Evolutionary conservation across 129 eudicot species (phyloP).

Genomic region (Apium graveolens): DNA sequence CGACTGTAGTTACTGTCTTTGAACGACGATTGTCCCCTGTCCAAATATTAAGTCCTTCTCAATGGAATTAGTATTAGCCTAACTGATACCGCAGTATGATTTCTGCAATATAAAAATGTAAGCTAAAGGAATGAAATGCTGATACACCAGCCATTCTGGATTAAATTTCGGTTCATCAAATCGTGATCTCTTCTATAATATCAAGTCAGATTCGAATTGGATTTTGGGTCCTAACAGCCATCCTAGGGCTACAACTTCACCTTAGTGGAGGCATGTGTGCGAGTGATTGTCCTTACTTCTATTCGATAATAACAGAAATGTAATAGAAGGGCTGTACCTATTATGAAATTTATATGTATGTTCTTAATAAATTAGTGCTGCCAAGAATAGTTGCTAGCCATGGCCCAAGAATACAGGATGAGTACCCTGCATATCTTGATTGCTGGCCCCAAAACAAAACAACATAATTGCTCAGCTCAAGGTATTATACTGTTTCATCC

Average conservation of each 20-base stretch:
- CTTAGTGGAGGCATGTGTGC: not conserved
- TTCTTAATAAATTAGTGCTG: not conserved
- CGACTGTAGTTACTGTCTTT: not conserved
- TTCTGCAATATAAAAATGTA: not conserved
- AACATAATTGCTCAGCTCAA: not conserved
- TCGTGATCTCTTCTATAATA: not conserved
- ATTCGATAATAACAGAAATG: not conserved
- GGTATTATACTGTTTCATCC: not conserved
- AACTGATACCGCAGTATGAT: not conserved
- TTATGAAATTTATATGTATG: not conserved
- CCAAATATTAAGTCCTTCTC: constrained; percentile 1
- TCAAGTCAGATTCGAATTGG: not conserved
- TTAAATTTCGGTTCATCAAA: not conserved
- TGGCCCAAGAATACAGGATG: not conserved
- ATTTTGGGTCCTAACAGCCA: not conserved
- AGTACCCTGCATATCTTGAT: constrained; percentile 6
- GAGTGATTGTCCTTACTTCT: not conserved
- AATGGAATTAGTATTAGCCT: not conserved
- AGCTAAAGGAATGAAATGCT: not conserved
- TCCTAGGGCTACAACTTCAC: not conserved
- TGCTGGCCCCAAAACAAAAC: not conserved
- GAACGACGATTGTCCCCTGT: not conserved
- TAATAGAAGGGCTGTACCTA: not conserved
- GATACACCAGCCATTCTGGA: not conserved
- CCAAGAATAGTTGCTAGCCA: not conserved